Base-by-base conservation (phyloP, 139 green algal genomes). In the Chlorella sorokiniana region DNA sequence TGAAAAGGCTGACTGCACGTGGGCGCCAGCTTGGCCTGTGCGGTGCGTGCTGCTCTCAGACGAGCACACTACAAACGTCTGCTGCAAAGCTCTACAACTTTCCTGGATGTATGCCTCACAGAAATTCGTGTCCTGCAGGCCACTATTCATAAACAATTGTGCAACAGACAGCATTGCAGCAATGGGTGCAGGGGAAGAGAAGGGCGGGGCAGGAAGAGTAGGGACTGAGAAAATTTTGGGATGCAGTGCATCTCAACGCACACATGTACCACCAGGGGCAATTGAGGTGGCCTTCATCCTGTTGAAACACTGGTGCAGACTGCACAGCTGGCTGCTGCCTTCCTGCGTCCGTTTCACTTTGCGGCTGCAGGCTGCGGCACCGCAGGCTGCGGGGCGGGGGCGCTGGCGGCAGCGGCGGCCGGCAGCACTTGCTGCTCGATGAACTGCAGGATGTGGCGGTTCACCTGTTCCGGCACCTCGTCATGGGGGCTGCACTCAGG, bases 381-480 rank as follows among this genome's bases (percentile, higher is more conserved):
- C 20, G 59, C 59, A 7, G 16, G 59, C 25, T 7, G 25, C 59
- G 25, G 20, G 25, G 59, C 20, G 20, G 20, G 20, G 20, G 25
- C 11, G 22, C 7, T 69, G 33, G 41, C 29, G 63, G 18, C 14
- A 22, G 61, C 56, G 70, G 65, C 62, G 69, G 64, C 70, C 4
- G 62, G 56, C 41, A 68, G 27, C 72, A 87, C 83, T 2, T 18
- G 37, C 35, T 68, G 8, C 38, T 82, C 75, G 3, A 94, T 61
- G 61, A 93, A 96, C 8, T 70, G 18, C 45, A 90, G 62, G 37
- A 97, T 83, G 42, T 69, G 77, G 0, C 45, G 69, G 64, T 95
- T 96, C 27, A 97, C 85, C 52, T 69, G 62, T 31, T 92, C 89
- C 14, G 93, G 94, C 44, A 90, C 72, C 86, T 98, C 94, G 80